Conservation (phyloP, 306 rosid genomes). For the Ceratonia siliqua region DNA sequence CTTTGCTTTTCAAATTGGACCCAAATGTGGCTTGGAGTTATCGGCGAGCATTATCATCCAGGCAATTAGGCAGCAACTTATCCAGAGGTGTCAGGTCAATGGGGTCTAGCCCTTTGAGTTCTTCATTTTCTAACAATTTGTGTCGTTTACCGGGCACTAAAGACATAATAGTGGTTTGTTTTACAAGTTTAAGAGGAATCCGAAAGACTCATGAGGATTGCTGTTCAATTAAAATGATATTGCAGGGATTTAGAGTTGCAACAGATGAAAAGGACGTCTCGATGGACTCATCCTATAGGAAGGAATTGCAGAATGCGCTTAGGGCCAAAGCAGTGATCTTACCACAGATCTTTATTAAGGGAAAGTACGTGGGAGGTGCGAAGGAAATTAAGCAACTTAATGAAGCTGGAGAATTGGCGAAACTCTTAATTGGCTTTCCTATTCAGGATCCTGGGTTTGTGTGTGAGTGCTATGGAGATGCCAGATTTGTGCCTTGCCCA, state of each 20-base stretch:
- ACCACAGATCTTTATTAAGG: conserved; percentile 54
- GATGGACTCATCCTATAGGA: conserved; percentile 52
- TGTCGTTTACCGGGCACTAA: conserved; percentile 32
- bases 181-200: conserved; percentile 58
- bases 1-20: conserved; percentile 53
- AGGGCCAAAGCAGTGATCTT: conserved; percentile 36
- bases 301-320: conserved; percentile 44
- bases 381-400: conserved; percentile 52
- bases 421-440: conserved; percentile 45
- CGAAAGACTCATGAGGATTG: conserved; percentile 59
- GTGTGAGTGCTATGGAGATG: conserved; percentile 51
- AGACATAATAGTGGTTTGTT: conserved; percentile 47
- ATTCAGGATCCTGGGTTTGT: conserved; percentile 32
- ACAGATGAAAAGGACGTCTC: conserved; percentile 61
- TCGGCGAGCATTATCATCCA: conserved; percentile 50
- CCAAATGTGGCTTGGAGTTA: conserved; percentile 54
- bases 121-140: conserved; percentile 28
- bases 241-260: conserved; percentile 48
- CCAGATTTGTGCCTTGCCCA: conserved; percentile 50
- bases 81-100: conserved; percentile 30
- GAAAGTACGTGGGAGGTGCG: conserved; percentile 49
- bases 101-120: conserved; percentile 38
- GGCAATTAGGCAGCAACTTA: conserved; percentile 30
- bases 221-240: conserved; percentile 43
- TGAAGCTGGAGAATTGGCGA: conserved; percentile 51